Conservation (phyloP, 2,329 filamentous ascomycete genomes). For the Ascochyta lentis region DNA sequence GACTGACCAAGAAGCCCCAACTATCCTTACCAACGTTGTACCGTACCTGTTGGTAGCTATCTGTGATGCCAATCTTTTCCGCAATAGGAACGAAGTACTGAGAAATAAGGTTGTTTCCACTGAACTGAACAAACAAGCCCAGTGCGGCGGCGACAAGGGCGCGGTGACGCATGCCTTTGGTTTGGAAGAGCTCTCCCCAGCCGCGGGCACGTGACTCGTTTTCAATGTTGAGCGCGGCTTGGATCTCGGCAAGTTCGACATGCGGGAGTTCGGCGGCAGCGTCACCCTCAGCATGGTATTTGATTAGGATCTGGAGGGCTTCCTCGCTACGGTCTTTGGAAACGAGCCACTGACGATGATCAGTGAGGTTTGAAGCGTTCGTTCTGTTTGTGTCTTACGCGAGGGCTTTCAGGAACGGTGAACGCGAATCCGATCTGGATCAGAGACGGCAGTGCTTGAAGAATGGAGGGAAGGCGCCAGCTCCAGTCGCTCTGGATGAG, state of each 20-base stretch:
- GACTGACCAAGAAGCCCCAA: conserved; percentile 64
- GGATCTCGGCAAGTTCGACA: conserved; percentile 71
- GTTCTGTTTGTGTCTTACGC: conserved; percentile 31
- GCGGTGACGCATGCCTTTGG: conserved; percentile 69
- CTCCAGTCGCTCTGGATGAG: conserved; percentile 67
- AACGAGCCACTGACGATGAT: conserved; percentile 59
- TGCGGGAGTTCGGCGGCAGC: conserved; percentile 62
- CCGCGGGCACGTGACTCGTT: conserved; percentile 57
- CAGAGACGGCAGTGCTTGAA: conserved; percentile 68
- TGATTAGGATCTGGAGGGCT: conserved; percentile 66
- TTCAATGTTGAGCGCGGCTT: conserved; percentile 67
- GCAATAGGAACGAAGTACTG: conserved; percentile 72
- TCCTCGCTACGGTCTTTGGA: conserved; percentile 68
- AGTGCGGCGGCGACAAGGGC: conserved; percentile 67
- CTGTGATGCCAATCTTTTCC: conserved; percentile 65
- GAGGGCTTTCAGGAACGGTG: conserved; percentile 67
- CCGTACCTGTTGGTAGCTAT: conserved; percentile 46
- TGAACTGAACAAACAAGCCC: conserved; percentile 72
- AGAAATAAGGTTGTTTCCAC: conserved; percentile 67
- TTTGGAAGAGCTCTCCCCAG: conserved; percentile 67
- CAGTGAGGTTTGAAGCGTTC: too few relatives aligned
- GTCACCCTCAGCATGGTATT: conserved; percentile 70
- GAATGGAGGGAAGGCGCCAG: conserved; percentile 70
- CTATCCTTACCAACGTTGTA: conserved; percentile 65
- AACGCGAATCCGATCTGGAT: conserved; percentile 70